A percentile compares a stretch with the other conserved stretches of the same genome.
Conservation (phyloP, 2,329 filamentous ascomycete species). For the Xylaria sp. region DNA sequence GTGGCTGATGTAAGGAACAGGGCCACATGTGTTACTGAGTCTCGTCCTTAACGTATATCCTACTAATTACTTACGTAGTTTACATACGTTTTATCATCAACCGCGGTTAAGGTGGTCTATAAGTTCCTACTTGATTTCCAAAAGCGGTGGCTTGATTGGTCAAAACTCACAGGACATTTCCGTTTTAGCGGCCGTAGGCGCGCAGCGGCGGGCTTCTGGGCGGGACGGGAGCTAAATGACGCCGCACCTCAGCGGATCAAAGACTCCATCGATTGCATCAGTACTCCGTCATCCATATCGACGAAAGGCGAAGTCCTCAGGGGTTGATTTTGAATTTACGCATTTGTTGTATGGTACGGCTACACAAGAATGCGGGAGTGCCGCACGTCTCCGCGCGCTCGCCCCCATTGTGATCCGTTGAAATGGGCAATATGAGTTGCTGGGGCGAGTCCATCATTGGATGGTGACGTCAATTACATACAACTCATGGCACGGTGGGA, state of each 20-base stretch:
- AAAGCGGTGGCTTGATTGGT: slow-evolving; percentile 5
- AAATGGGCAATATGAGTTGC: background rate
- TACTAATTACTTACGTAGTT: background rate
- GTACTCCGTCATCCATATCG: slow-evolving; percentile 12
- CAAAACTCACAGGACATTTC: background rate
- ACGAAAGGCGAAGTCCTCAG: slow-evolving; percentile 1
- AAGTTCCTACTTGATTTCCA: background rate
- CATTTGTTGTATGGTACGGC: background rate
- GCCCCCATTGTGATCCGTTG: background rate
- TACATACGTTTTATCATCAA: background rate
- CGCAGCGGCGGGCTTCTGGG: no score
- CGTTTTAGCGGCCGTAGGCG: background rate
- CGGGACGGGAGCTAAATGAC: background rate
- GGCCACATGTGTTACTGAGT: background rate
- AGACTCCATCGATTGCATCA: slow-evolving; percentile 20
- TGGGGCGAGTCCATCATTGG: background rate
- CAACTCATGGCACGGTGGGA: background rate
- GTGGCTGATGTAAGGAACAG: background rate
- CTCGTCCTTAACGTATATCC: background rate
- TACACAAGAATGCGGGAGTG: background rate
- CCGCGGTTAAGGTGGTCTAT: no score
- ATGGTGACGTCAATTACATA: slow-evolving; percentile 4
- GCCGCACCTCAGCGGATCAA: background rate
- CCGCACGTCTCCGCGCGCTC: background rate
- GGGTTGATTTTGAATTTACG: background rate